Evolutionary conservation across 2,329 filamentous ascomycete species (phyloP), one percentile per base, ranked within the genome.

Genomic region (Dichotomopilus funicola): DNA sequence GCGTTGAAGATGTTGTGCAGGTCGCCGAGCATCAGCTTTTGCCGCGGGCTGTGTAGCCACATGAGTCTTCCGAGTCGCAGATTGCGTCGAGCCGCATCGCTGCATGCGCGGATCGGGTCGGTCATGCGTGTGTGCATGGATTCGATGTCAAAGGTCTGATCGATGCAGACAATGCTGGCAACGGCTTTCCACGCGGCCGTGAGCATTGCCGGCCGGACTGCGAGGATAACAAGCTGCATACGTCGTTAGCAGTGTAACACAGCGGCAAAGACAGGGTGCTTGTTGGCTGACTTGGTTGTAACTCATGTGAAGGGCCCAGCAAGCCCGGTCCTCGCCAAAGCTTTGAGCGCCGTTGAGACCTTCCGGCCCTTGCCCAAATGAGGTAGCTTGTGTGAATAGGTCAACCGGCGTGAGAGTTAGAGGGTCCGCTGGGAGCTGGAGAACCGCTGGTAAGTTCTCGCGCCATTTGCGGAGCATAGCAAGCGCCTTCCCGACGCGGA

Each of bases 1-100:
- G 77, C 75, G 62, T 77, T 78, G 67, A 79, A 78, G 41, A 78
- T 70, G 60, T 74, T 72, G 64, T 79, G 76, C 49, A 79, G 67
- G 8, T 73, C 73, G 0, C 72, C 68, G 42, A 77, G 71, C 7
- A 76, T 68, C 2, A 77, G 69, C 59, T 73, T 75, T 11, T 69
- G 66, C 13, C 50, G 67, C 6, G 67, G 64, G 45, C 71, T 71
- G 5, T 73, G 63, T 31, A 67, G 62, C 4, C 69, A 64, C 8
- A 76, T 64, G 54, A 74, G 70, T 13, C 71, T 68, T 7, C 72
- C 77, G 1, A 80, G 68, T 1, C 66, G 65, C 37, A 79, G 68
- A 55, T 78, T 80, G 54, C 67, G 68, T 19, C 75, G 69, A 5
- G 77, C 78, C 2, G 75, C 75, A 6, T 69, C 66, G 51, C 71